Evolutionary conservation across 2,329 filamentous ascomycete species (phyloP).

Genomic region (Colletotrichum euphorbiae): DNA sequence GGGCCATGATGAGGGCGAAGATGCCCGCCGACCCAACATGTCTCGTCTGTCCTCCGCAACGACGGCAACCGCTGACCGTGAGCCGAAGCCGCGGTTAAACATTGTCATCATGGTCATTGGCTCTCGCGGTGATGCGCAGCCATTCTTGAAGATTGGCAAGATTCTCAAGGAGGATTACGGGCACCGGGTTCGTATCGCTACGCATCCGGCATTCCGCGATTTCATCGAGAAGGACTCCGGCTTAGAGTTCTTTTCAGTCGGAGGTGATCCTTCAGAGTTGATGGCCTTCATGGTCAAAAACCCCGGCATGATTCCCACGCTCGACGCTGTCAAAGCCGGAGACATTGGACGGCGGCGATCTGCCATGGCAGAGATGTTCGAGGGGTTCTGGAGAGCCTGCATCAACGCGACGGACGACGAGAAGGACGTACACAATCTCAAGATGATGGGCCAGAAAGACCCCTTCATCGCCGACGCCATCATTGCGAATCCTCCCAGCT

Average conservation of each 20-base stretch:
- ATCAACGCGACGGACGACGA: slow-evolving; percentile 79
- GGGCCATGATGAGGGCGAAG: slow-evolving; percentile 46
- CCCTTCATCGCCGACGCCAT: slow-evolving; percentile 82
- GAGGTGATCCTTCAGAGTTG: slow-evolving; percentile 81
- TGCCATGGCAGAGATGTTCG: slow-evolving; percentile 84
- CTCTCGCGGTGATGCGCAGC: slow-evolving; percentile 82
- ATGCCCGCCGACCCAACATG: slow-evolving; percentile 21
- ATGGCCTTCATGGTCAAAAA: slow-evolving; percentile 95
- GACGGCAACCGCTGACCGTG: slow-evolving; percentile 46
- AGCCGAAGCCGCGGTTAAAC: slow-evolving; percentile 68
- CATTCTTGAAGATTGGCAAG: slow-evolving; percentile 81
- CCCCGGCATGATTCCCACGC: slow-evolving; percentile 78
- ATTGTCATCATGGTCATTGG: slow-evolving; percentile 89
- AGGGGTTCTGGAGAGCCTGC: slow-evolving; percentile 85
- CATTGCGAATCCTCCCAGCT: slow-evolving; percentile 84
- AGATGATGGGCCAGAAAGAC: slow-evolving; percentile 71
- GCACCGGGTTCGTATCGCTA: slow-evolving; percentile 82
- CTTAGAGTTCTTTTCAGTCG: slow-evolving; percentile 84
- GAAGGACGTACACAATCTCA: slow-evolving; percentile 68
- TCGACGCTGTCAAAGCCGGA: slow-evolving; percentile 78
- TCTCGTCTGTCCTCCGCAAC: slow-evolving; percentile 47
- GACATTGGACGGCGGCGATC: slow-evolving; percentile 76
- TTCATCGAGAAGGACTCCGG: slow-evolving; percentile 79
- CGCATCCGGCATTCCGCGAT: slow-evolving; percentile 80
- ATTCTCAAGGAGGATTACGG: slow-evolving; percentile 77